Base-by-base conservation (phyloP, 257 asterid genomes). In the Solanum dulcamara region DNA sequence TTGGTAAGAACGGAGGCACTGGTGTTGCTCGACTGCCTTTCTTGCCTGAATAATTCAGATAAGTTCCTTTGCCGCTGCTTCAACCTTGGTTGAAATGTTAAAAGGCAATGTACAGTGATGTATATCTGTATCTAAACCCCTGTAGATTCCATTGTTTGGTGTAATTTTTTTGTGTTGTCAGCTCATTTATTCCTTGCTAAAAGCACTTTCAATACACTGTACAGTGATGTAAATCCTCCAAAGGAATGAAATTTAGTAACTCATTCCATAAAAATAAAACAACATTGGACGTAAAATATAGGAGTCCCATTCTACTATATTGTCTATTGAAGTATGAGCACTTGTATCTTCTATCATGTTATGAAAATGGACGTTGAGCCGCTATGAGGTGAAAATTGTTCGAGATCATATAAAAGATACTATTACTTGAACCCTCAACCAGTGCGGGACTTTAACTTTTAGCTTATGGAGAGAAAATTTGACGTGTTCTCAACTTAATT, bases 41-140 rank as follows among this genome's bases (percentile, higher is more conserved):
- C 84, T 92, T 94, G 91, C 97, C 97, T 8, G 93, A 93, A 87
- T 92, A 90, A 87, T 44, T 26, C 62, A 84, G 83, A 42, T 79
- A 79, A 79, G 64, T 79, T 79, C 60, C 82, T 79, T 40, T 81
- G 74, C 68, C 48, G 84, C 33, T 32, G 18, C 42, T 6, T 80
- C 85, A 90, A 85, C 86, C 90, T 84, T 80, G 87, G 89, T 88
- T 88, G 92, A 88, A 86, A 82, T 81, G 75, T 83, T 40, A 64
- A 82, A 82, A 84, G 64, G n/a, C 28, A 44, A 84, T 90, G 91
- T 91, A 91, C 91, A 90, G 88, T 85, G 71, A 40, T 89, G 92
- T 89, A 88, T 80, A 80, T 60, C 82, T 77, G 82, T 46, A 77
- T 46, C 6, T 44, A 77, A 77, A 77, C 62, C 62, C 82, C 82